Evolutionary conservation across 768 basidiomycete genomes (phyloP).

Genomic region (Boletus bicolor): DNA sequence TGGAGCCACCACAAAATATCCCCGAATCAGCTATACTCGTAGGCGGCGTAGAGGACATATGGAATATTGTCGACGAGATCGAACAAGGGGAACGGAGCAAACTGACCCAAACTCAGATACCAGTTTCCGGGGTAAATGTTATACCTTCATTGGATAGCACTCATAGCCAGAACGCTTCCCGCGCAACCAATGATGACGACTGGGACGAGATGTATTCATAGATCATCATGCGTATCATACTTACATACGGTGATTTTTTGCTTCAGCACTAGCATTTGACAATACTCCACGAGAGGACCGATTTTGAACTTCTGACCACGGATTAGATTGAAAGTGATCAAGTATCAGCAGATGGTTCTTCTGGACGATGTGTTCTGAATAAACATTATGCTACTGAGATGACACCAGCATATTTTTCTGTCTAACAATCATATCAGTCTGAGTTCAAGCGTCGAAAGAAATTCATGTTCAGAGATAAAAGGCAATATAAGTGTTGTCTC

Average conservation of each 20-base stretch:
- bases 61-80: slow-evolving; percentile 62
- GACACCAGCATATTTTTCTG: background rate
- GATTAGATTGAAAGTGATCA: background rate
- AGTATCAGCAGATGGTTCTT: background rate
- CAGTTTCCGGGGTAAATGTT: slow-evolving; percentile 24
- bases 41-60: slow-evolving; percentile 65
- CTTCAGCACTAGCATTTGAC: background rate
- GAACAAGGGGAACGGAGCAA: slow-evolving; percentile 32
- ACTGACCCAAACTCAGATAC: slow-evolving; percentile 11
- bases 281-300: background rate
- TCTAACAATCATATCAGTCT: slow-evolving; percentile 7
- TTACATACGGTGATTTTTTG: background rate
- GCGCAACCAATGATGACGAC: slow-evolving; percentile 46
- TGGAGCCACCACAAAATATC: slow-evolving; percentile 7
- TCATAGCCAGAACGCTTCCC: slow-evolving; percentile 8
- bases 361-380: background rate
- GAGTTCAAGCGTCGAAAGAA: background rate
- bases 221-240: background rate
- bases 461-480: slow-evolving; percentile 15
- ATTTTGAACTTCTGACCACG: background rate
- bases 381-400: background rate
- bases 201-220: slow-evolving; percentile 67
- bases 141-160: slow-evolving; percentile 11
- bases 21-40: background rate
- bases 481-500: slow-evolving; percentile 27